These are phyloP conservation scores for Serendipita sp. DNA, from an alignment of 768 basidiomycete species.

Conservation along the genomic window DNA sequence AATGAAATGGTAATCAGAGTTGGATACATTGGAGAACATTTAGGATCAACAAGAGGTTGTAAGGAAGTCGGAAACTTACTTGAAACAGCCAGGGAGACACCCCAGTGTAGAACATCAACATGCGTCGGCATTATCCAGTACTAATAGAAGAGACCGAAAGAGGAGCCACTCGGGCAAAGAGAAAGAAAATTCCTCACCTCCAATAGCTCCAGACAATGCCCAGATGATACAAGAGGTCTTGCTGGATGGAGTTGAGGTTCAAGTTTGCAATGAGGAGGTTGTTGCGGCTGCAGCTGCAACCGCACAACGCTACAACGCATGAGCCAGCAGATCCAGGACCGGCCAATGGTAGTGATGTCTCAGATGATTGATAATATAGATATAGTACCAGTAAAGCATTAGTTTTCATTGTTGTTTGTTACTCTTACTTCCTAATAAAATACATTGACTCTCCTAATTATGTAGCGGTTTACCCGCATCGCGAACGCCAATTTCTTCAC, in stretches of 20 bases:
- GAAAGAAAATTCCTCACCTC: background rate
- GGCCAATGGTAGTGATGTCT: no score
- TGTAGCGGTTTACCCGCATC: no score
- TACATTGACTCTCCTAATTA: no score
- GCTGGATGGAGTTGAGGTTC: background rate
- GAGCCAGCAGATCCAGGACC: no score
- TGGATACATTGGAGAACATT: background rate
- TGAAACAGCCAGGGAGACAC: background rate
- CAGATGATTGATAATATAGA: no score
- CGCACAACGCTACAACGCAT: no score
- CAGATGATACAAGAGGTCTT: background rate
- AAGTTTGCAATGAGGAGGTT: background rate
- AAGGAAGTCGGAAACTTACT: background rate
- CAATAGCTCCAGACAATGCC: background rate
- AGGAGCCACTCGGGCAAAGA: background rate
- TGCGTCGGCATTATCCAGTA: background rate
- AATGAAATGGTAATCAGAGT: no score
- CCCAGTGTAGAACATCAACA: background rate
- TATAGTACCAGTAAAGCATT: no score
- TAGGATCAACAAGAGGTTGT: background rate
- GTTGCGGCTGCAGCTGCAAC: background rate
- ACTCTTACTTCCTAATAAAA: no score
- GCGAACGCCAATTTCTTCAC: no score
- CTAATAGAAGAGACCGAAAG: background rate
- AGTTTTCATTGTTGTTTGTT: no score